Base-by-base conservation (phyloP, 352 stramenopile genomes). In the Phytophthora litchii region DNA sequence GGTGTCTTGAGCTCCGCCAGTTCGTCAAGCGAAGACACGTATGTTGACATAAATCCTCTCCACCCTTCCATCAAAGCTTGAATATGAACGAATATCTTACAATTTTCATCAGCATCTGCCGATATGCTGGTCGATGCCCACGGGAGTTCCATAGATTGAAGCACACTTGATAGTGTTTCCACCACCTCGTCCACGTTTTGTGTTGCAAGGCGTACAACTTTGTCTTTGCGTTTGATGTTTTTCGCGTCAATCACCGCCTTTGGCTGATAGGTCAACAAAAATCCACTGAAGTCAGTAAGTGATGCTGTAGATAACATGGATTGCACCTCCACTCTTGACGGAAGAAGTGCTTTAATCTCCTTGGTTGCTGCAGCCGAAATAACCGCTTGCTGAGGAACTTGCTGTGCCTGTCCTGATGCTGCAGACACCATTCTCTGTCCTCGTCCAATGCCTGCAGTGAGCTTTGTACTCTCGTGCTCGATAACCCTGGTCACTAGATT, bases 321-420 rank as follows among this genome's bases (percentile, higher is more conserved):
- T 5, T 70, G 53, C 21, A 76, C 57, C 23, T 76, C 60, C 0
- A 44, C 23, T 44, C 59, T 64, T 8, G 57, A 57, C 11, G 75
- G 76, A 1, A 89, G 49, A 3, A 75, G 70, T 13, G 75, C 72
- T 20, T 75, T 83, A 50, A 84, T 50, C 45, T 89, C 81, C 44
- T 77, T 86, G 1, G 80, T 90, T 0, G 78, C 80, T 17, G 71
- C 61, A 35, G 71, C 66, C n/a, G 81, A 91, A 19, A 88, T 40
- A 58, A 54, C 27, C 17, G 31, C 31, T 48, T 60, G 46, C 7
- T 50, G 45, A 11, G 17, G 38, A 10, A 17, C 23, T 44, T 48
- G 41, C n/a, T 63, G 52, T 23, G 54, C 25, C 42, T 46, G 55
- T 8, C 59, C 61, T 19, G 70, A 56, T 1, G 59, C 62, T 25